These are phyloP conservation scores for Mycena rosella DNA, from an alignment of 768 basidiomycete species.

Conservation along the genomic window DNA sequence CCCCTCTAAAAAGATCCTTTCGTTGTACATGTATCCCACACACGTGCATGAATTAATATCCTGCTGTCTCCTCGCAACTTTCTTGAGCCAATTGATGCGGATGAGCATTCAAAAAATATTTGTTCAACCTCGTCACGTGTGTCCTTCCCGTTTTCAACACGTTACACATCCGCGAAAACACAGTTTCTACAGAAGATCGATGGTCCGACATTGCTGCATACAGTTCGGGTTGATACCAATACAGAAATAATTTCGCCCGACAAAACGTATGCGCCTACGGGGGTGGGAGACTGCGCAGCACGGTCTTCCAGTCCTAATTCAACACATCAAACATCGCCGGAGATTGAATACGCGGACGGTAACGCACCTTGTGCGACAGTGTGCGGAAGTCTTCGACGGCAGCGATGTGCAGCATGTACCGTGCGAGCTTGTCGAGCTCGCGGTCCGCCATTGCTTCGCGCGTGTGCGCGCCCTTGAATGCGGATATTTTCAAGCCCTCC, in stretches of 20 bases:
- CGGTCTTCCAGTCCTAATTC: not conserved
- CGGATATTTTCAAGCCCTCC: slow-evolving; percentile 85
- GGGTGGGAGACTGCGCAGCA: not conserved
- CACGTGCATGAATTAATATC: not conserved
- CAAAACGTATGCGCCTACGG: not conserved
- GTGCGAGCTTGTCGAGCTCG: slow-evolving; percentile 74
- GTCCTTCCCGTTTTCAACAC: too few relatives aligned
- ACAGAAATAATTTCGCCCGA: not conserved
- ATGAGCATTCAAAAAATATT: too few relatives aligned
- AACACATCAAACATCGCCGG: not conserved
- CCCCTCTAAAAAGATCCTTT: slow-evolving; percentile 50
- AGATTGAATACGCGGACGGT: not conserved
- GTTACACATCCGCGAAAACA: too few relatives aligned
- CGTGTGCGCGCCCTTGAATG: slow-evolving; percentile 86
- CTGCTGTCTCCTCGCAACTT: too few relatives aligned
- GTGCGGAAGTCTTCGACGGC: slow-evolving; percentile 70
- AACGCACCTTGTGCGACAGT: slow-evolving; percentile 74
- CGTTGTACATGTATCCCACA: not conserved
- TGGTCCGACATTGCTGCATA: not conserved
- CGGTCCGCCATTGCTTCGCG: slow-evolving; percentile 71
- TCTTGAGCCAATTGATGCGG: too few relatives aligned
- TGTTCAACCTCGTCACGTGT: too few relatives aligned
- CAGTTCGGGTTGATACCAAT: not conserved
- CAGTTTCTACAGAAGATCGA: too few relatives aligned
- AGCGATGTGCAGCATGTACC: slow-evolving; percentile 77